Percentiles rank a stretch among this genome's conserved stretches.
phyloP scores from a whole-genome alignment of 2,329 filamentous ascomycete genomes.

The Emericellopsis cladophorae region DNA sequence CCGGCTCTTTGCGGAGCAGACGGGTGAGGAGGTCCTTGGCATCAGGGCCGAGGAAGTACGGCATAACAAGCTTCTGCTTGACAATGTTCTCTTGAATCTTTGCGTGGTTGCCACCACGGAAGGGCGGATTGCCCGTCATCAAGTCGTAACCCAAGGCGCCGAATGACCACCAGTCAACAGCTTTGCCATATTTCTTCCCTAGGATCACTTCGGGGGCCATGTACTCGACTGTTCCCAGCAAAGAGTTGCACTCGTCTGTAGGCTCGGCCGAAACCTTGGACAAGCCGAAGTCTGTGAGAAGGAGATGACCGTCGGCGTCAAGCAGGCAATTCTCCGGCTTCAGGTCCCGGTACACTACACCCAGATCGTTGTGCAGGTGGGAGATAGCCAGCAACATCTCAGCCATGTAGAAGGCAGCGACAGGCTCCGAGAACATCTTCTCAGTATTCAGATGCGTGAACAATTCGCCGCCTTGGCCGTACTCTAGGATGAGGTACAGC shows the following conservation, averaged over 20 bases:
- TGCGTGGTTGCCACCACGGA: conserved; percentile 78
- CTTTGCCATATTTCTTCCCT: conserved; percentile 80
- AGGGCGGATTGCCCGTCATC: conserved; percentile 84
- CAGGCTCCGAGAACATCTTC: conserved; percentile 86
- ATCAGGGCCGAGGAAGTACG: conserved; percentile 83
- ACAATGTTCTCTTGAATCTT: conserved; percentile 96
- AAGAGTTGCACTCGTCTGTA: conserved; percentile 62
- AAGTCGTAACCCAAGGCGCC: conserved; percentile 87
- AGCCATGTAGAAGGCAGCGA: conserved; percentile 94
- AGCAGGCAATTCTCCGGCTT: conserved; percentile 97
- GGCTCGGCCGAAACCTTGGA: conserved; percentile 79
- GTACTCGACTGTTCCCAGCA: conserved; percentile 93
- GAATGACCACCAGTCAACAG: conserved; percentile 98
- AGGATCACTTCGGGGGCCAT: conserved; percentile 95
- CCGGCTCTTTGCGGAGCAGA: conserved; percentile 81
- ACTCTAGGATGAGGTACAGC: conserved; percentile 93
- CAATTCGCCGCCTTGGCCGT: conserved; percentile 90
- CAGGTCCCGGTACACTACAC: conserved; percentile 90
- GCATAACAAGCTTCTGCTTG: conserved; percentile 78
- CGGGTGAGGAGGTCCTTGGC: conserved; percentile 89
- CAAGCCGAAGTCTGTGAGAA: conserved; percentile 92
- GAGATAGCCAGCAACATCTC: conserved; percentile 92
- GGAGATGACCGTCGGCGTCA: conserved; percentile 79
- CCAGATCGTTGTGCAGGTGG: conserved; percentile 82
- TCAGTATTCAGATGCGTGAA: conserved; percentile 92